A percentile compares a stretch with the other conserved stretches of the same genome.
phyloP scores from a whole-genome alignment of 2,329 filamentous ascomycete species.

The Trichoderma atrobrunneum region DNA sequence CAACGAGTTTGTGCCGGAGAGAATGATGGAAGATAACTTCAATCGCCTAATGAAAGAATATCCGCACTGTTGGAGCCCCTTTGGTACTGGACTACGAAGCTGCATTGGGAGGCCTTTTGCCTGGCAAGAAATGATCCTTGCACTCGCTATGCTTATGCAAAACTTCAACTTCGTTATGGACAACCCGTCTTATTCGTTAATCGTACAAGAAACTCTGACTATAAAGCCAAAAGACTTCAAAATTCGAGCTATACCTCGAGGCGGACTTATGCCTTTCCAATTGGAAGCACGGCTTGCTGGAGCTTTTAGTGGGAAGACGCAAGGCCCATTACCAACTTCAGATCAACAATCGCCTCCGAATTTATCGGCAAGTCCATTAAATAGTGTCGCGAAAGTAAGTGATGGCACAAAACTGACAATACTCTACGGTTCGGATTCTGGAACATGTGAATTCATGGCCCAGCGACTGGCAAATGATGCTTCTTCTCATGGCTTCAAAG shows the following conservation, averaged over 20 bases:
- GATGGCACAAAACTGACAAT: not conserved
- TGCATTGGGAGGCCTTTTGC: slow-evolving; percentile 67
- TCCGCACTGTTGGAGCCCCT: slow-evolving; percentile 46
- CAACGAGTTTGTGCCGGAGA: slow-evolving; percentile 59
- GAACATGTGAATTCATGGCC: not conserved
- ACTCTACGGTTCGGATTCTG: not conserved
- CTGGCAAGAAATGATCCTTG: slow-evolving; percentile 61
- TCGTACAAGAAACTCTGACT: slow-evolving; percentile 48
- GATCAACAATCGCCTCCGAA: not conserved
- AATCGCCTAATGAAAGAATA: slow-evolving; percentile 33
- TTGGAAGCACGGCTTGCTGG: not conserved
- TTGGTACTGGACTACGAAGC: slow-evolving; percentile 61
- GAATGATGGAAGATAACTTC: slow-evolving; percentile 63
- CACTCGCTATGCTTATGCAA: slow-evolving; percentile 57
- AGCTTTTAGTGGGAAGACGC: not conserved
- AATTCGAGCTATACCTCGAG: slow-evolving; percentile 51
- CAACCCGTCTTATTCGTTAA: slow-evolving; percentile 46
- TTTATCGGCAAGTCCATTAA: not conserved
- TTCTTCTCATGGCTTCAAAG: not conserved
- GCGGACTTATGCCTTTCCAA: not conserved
- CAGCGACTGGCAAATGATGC: not conserved
- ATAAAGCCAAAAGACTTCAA: slow-evolving; percentile 57
- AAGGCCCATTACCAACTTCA: not conserved
- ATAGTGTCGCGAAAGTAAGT: not conserved
- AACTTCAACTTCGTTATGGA: slow-evolving; percentile 58